Base-by-base conservation (phyloP, 2,329 filamentous ascomycete genomes). In the Xylariaceae sp. region DNA sequence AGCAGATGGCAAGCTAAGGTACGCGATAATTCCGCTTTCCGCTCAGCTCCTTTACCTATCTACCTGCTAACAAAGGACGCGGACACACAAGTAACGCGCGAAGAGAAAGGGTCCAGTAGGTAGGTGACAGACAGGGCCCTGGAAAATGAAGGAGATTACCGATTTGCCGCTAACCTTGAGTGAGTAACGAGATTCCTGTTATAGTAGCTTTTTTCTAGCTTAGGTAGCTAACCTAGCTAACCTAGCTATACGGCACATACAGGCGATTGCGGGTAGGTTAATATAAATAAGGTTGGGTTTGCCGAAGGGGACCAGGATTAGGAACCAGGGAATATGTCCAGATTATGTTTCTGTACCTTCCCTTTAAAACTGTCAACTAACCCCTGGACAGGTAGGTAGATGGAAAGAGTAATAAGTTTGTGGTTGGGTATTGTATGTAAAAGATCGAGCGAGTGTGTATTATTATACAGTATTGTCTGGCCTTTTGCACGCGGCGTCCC, bases 211-310 rank as follows among this genome's bases (percentile, higher is more conserved):
- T n/a, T n/a, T n/a, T n/a, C n/a, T n/a, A n/a, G n/a, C n/a, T n/a
- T n/a, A n/a, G n/a, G n/a, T n/a, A n/a, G n/a, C n/a, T n/a, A n/a
- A n/a, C n/a, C n/a, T n/a, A n/a, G n/a, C n/a, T 24, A 24, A 24
- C 21, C 21, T 24, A n/a, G 19, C 33, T 28, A 18, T 38, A 37
- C 35, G 26, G 23, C 18, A 23, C 40, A 41, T 35, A 31, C 13
- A 34, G 38, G 39, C 39, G 39, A 46, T 40, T 46, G 43, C 40
- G 40, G 39, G 35, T 24, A 24, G 11, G 6, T 7, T 39, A n/a
- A 18, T 40, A 36, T 36, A 36, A 36, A 36, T 35, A 40, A 39
- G 32, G 42, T 36, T 45, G 42, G 43, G 43, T 39, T 46, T 46
- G 40, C 40, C 40, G 43, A 42, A 31, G 30, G 35, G 16, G n/a